A percentile compares a stretch with the other conserved stretches of the same genome.
These are phyloP conservation scores for Leptosphaerulina australis DNA, from an alignment of 2,329 filamentous ascomycete genomes.

Conservation along the genomic window DNA sequence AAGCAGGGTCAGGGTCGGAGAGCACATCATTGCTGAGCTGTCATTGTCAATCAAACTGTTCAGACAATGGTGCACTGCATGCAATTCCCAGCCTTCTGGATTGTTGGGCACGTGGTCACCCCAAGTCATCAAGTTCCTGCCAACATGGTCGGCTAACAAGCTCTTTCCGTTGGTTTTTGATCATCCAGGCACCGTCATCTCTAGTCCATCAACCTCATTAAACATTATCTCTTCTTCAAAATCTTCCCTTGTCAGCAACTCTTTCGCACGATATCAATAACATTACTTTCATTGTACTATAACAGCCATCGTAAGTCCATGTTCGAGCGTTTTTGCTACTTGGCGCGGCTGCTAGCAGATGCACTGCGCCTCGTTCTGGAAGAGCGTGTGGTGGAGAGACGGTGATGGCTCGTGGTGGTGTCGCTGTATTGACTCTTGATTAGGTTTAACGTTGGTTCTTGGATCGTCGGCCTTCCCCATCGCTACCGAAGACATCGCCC, in stretches of 20 bases:
- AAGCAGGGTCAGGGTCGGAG: too few relatives aligned
- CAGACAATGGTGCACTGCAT: neutral
- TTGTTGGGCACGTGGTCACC: conserved; percentile 7
- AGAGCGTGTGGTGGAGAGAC: conserved; percentile 21
- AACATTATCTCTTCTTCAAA: neutral
- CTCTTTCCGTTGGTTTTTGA: conserved; percentile 2
- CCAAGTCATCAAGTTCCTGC: neutral
- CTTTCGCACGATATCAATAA: neutral
- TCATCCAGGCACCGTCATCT: conserved; percentile 11
- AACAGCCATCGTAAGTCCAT: conserved; percentile 11
- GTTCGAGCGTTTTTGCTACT: neutral
- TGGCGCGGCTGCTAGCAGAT: conserved; percentile 14
- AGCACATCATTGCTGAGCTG: too few relatives aligned
- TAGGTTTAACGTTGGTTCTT: conserved; percentile 21
- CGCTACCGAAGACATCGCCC: conserved; percentile 23
- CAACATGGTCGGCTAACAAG: conserved; percentile 6
- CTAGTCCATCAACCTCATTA: conserved; percentile 11
- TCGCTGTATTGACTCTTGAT: conserved; percentile 18
- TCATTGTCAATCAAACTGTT: neutral
- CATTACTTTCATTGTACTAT: neutral
- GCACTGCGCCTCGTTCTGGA: conserved; percentile 21
- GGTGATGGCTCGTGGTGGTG: conserved; percentile 21
- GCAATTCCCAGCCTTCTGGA: conserved; percentile 8
- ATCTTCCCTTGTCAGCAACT: conserved; percentile 21
- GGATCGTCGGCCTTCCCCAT: conserved; percentile 22